These are phyloP conservation scores for Lophium mytilinum DNA, from an alignment of 495 filamentous ascomycete species.

Conservation along the genomic window DNA sequence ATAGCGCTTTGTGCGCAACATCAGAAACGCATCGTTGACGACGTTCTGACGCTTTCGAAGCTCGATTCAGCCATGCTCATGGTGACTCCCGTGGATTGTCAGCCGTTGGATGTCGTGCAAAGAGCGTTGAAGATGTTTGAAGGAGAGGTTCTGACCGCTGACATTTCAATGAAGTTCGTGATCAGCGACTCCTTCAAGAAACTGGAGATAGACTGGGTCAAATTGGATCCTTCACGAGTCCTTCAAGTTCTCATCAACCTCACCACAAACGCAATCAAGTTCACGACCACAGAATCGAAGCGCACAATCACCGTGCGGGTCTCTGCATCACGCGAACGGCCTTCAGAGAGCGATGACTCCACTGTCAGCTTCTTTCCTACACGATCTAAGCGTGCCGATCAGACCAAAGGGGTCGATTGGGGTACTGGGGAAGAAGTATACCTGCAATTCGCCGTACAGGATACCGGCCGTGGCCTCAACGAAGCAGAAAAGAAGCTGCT, in stretches of 20 bases:
- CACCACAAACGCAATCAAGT: conserved; percentile 43
- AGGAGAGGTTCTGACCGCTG: conserved; percentile 58
- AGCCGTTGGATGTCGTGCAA: conserved; percentile 59
- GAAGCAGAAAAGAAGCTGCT: conserved; percentile 65
- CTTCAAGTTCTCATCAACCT: conserved; percentile 56
- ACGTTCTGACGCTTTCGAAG: conserved; percentile 72
- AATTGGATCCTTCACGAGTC: conserved; percentile 61
- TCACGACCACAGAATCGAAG: conserved; percentile 42
- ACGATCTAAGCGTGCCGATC: conserved; percentile 35
- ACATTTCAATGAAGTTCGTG: conserved; percentile 55
- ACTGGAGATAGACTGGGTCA: conserved; percentile 56
- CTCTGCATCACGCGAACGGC: conserved; percentile 52
- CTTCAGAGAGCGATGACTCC: conserved; percentile 38
- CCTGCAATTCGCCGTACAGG: conserved; percentile 65
- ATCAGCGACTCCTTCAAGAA: conserved; percentile 49
- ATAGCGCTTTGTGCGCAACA: conserved; percentile 69
- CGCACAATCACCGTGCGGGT: conserved; percentile 59
- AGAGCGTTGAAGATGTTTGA: conserved; percentile 65
- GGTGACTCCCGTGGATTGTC: conserved; percentile 57
- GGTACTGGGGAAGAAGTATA: conserved; percentile 59
- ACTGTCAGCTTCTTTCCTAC: conserved; percentile 33
- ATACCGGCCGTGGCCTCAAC: conserved; percentile 70
- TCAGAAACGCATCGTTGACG: conserved; percentile 73
- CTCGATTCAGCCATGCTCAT: conserved; percentile 68
- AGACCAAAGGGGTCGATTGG: conserved; percentile 53